Percentiles rank a stretch among this genome's conserved stretches.
phyloP scores from a whole-genome alignment of 352 stramenopile genomes.

The Phytophthora aleatoria region DNA sequence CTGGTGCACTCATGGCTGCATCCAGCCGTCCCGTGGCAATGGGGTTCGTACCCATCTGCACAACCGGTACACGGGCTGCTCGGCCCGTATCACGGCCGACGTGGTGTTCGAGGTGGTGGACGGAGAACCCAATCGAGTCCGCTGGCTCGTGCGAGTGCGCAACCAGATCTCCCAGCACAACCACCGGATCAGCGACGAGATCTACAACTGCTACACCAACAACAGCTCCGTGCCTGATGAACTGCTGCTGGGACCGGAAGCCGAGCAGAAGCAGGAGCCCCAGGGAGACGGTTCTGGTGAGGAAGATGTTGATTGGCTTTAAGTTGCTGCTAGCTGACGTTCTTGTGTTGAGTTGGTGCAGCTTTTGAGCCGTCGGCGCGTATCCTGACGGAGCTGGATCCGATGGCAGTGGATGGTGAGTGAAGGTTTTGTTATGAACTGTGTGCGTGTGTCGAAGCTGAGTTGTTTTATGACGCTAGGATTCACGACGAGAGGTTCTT shows the following conservation, averaged over 20 bases:
- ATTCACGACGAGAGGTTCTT: conserved; percentile 20
- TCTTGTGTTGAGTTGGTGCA: conserved; percentile 7
- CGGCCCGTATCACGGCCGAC: conserved; percentile 71
- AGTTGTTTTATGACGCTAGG: conserved; percentile 9
- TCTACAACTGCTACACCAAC: conserved; percentile 80
- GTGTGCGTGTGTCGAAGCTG: neutral
- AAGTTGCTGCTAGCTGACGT: neutral
- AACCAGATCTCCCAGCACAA: conserved; percentile 86
- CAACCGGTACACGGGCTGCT: conserved; percentile 82
- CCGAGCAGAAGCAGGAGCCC: conserved; percentile 27
- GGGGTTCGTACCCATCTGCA: conserved; percentile 78
- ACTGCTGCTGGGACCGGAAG: conserved; percentile 48
- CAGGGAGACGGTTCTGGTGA: conserved; percentile 21
- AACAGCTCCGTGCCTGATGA: conserved; percentile 82
- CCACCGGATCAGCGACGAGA: conserved; percentile 77
- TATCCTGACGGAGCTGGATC: conserved; percentile 33
- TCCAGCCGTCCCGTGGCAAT: conserved; percentile 72
- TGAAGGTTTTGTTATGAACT: neutral
- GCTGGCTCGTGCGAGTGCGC: conserved; percentile 76
- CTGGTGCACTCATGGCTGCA: conserved; percentile 85
- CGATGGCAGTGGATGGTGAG: conserved; percentile 31
- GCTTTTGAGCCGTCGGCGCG: conserved; percentile 37
- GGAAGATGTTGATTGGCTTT: neutral
- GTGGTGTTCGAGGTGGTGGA: conserved; percentile 65
- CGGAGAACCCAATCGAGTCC: conserved; percentile 44